phyloP scores from a whole-genome alignment of 1,284 basidiomycete species.

The Sanghuangporus sanghuang region DNA sequence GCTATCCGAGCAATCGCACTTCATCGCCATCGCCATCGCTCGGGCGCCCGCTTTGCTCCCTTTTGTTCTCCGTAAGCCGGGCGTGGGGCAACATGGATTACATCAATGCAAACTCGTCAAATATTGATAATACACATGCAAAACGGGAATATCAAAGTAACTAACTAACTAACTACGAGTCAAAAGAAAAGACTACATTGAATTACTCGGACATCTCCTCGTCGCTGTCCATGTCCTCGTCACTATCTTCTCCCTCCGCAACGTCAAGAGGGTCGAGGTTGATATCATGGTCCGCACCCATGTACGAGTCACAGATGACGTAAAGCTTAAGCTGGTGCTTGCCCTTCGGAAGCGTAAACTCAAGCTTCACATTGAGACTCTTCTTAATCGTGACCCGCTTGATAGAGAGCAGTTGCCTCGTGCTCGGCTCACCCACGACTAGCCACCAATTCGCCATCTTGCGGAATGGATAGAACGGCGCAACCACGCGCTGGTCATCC shows the following conservation, averaged over 20 bases:
- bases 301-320: slow-evolving; percentile 90
- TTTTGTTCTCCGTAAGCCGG: neutral
- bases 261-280: slow-evolving; percentile 75
- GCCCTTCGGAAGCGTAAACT: slow-evolving; percentile 85
- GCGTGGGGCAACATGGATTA: neutral
- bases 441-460: slow-evolving; percentile 99
- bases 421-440: slow-evolving; percentile 80
- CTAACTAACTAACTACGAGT: too few species aligned
- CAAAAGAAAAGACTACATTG: neutral
- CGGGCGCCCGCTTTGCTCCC: too few species aligned
- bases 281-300: slow-evolving; percentile 89
- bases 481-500: slow-evolving; percentile 77
- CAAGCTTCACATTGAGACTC: slow-evolving; percentile 77
- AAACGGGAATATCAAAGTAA: neutral
- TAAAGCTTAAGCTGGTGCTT: slow-evolving; percentile 81
- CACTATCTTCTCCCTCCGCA: slow-evolving; percentile 79
- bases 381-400: slow-evolving; percentile 90
- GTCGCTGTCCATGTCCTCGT: slow-evolving; percentile 57
- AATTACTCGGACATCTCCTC: slow-evolving; percentile 34
- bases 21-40: neutral
- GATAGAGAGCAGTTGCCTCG: slow-evolving; percentile 82
- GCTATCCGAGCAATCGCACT: neutral
- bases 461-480: slow-evolving; percentile 86
- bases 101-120: neutral
- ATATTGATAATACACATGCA: slow-evolving; percentile 1